Evolutionary conservation across 805 yeast genomes (phyloP).

Genomic region (Kuraishia hungarica): DNA sequence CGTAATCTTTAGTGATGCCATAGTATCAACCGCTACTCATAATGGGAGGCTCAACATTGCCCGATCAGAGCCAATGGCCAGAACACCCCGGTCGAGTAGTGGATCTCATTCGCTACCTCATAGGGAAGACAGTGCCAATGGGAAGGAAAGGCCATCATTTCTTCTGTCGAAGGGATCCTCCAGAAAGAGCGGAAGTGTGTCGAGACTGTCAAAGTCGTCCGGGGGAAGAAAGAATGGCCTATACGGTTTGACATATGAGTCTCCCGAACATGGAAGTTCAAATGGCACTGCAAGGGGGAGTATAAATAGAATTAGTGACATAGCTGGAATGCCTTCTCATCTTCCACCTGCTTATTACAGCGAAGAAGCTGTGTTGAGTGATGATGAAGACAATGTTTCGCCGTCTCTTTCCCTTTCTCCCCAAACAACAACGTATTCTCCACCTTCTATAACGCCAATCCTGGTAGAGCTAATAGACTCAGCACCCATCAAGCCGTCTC

Average conservation of each 20-base stretch:
- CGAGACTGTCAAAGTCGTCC: background rate
- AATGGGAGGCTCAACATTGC: constrained; percentile 17
- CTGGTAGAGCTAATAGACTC: constrained; percentile 66
- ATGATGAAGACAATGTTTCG: constrained; percentile 9
- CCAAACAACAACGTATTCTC: constrained; percentile 20
- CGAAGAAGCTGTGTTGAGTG: constrained; percentile 9
- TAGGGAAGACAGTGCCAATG: background rate
- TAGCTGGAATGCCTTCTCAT: constrained; percentile 6
- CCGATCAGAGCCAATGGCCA: constrained; percentile 11
- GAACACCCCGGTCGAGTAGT: constrained; percentile 6
- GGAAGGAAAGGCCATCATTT: background rate
- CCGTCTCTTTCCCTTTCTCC: background rate
- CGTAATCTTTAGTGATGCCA: constrained; percentile 1
- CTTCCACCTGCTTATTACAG: constrained; percentile 12
- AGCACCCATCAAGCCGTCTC: constrained; percentile 58
- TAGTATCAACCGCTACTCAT: constrained; percentile 7
- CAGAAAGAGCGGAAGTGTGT: background rate
- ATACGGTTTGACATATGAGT: background rate
- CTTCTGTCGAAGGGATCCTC: background rate
- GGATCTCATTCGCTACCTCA: constrained; percentile 1
- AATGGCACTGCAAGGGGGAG: no score
- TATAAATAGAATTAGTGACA: no score
- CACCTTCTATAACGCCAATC: constrained; percentile 52
- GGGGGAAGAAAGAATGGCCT: background rate
- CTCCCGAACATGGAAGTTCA: no score